Evolutionary conservation across 2,329 filamentous ascomycete genomes (phyloP), one percentile per base, ranked within the genome.

Genomic region (Ramularia endophylla): DNA sequence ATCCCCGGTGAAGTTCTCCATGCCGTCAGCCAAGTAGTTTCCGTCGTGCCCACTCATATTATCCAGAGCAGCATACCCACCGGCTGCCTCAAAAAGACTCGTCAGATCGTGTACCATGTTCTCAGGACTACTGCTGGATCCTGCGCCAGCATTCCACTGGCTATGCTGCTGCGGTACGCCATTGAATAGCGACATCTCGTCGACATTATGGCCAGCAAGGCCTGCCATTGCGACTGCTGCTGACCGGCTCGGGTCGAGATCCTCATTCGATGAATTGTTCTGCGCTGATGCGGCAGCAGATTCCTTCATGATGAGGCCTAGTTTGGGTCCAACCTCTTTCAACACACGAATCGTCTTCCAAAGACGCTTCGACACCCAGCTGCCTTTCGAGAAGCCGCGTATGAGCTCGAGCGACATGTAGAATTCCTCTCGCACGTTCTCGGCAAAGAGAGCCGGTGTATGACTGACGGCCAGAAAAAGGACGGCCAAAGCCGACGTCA

Each of bases 381-480:
- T 84, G 54, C 81, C 80, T 20, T 77, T 76, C 3, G 80, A 85
- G 41, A 89, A 72, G 40, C 83, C 81, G 47, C 84, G 81, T 28
- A 89, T 77, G 3, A 89, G 69, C 40, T 87, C 82, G 1, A 89
- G 73, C 0, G 81, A 83, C 72, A 84, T 79, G 65, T 87, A 87
- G 57, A 89, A 89, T 61, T 89, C 85, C 32, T 84, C 78, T 13
- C 84, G 74, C 49, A 83, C 87, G 17, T 72, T 64, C 8, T 74
- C 68, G 52, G 79, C 83, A 60, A 88, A 89, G 18, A 80, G 74
- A 0, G 83, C 74, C 0, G 85, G 84, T 0, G 83, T 82, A 55
- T 89, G 85, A 3, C 82, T 83, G 0, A 83, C 83, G 1, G 84
- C 85, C 1, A 89, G 72, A 57, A 89, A 88, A 9, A 89, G 69